phyloP scores from a whole-genome alignment of 225 moss, liverwort and hornwort species.

The Rhytidiadelphus loreus region DNA sequence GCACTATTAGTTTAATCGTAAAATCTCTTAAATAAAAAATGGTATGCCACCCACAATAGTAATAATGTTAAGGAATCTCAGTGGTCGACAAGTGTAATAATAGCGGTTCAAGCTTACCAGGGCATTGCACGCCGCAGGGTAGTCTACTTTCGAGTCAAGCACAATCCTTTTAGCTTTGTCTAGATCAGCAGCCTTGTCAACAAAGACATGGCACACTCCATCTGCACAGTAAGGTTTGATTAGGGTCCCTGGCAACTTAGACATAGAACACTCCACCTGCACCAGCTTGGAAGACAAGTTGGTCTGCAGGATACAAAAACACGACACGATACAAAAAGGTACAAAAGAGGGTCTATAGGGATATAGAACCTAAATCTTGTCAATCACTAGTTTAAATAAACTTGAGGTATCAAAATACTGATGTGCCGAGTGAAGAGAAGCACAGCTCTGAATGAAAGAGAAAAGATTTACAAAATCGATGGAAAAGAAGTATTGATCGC shows the following conservation, averaged over 20 bases:
- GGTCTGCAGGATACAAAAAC: background rate
- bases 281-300: background rate
- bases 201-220: slow-evolving; percentile 88
- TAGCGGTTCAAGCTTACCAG: slow-evolving; percentile 36
- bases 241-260: background rate
- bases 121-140: slow-evolving; percentile 96
- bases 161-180: slow-evolving; percentile 73
- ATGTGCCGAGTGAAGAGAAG: background rate
- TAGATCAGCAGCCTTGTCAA: slow-evolving; percentile 76
- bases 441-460: background rate
- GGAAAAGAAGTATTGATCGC: too few relatives aligned
- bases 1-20: background rate
- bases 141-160: slow-evolving; percentile 85
- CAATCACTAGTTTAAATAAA: background rate
- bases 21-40: background rate
- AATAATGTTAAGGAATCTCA: background rate
- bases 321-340: background rate
- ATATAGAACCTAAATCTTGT: background rate
- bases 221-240: slow-evolving; percentile 26
- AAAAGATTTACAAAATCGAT: background rate
- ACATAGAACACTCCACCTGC: background rate
- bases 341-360: background rate
- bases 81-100: background rate
- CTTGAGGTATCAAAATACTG: background rate
- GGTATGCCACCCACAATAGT: background rate